Base-by-base conservation (phyloP, 2,329 filamentous ascomycete genomes). In the Monosporascus sp. region DNA sequence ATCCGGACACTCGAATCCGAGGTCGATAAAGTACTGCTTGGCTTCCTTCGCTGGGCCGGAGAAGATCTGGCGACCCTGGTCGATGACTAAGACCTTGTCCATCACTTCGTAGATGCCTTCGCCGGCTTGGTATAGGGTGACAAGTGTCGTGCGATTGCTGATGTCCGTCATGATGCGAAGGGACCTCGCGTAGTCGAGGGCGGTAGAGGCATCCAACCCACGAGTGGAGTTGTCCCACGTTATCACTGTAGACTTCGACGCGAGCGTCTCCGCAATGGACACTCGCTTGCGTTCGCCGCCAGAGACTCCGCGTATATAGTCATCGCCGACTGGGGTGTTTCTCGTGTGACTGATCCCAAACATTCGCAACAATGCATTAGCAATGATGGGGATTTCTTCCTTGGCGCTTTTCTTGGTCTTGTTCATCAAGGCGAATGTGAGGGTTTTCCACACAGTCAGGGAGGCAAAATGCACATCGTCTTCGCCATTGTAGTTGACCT, bases 221-320 rank as follows among this genome's bases (percentile, higher is more conserved):
- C 89, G 78, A 0, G 88, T 93, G 0, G 82, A 86, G 67, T 93
- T 93, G 61, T 93, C 89, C 87, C 87, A 92, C 57, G 85, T 86
- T 37, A 88, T 83, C 1, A 92, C 85, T 0, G 86, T 84, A 1
- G 84, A 84, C 67, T 88, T 87, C 7, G 87, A 87, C 5, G 87
- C 85, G 22, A 93, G 71, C 0, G 87, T 89, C 69, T 93, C 89
- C 1, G 87, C 87, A 58, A 93, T 91, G 22, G 84, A 86, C 8
- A 91, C 88, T 64, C 89, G 86, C 68, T 92, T 93, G 38, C 89
- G 75, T 71, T 94, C 89, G 54, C 89, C 89, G 61, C 89, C 89
- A 47, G 85, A 89, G 0, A 93, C 86, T 67, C 89, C 89, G 47
- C 87, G 81, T 7, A 85, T 79, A 62, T 73, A 79, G 56, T 87